Conservation (phyloP, 108 stramenopile genomes). For the Mediolabrus comicus region DNA sequence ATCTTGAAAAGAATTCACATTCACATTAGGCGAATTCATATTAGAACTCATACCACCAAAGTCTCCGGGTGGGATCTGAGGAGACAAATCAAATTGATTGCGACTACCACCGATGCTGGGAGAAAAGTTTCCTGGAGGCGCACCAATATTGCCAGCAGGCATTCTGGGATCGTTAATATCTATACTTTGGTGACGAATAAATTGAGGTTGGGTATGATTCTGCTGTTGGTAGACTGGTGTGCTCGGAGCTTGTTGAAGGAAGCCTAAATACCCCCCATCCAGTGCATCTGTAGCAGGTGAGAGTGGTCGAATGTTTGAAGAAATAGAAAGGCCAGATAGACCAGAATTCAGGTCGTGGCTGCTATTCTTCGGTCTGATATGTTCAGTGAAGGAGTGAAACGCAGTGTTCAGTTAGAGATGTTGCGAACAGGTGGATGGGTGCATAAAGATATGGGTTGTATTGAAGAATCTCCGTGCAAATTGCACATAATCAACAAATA, state of each 20-base stretch:
- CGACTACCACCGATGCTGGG: conserved; percentile 5
- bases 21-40: conserved; percentile 1
- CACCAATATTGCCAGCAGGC: conserved; percentile 4
- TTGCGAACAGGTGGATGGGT: too few species aligned
- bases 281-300: conserved; percentile 9
- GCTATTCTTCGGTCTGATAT: conserved; percentile 13
- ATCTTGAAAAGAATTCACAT: too few species aligned
- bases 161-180: conserved; percentile 21
- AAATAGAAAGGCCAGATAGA: conserved; percentile 16
- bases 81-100: not conserved
- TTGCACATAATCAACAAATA: not conserved
- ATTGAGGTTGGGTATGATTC: conserved; percentile 1
- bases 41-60: not conserved
- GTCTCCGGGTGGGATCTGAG: not conserved
- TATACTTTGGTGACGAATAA: conserved; percentile 14
- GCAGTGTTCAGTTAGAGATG: too few species aligned
- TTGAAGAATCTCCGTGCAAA: not conserved
- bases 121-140: conserved; percentile 18
- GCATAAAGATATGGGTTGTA: not conserved
- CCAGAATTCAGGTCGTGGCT: conserved; percentile 24
- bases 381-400: not conserved
- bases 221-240: conserved; percentile 15
- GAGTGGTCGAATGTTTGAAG: conserved; percentile 23
- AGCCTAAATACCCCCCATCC: conserved; percentile 20
- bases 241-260: conserved; percentile 20